phyloP scores from a whole-genome alignment of 2,329 filamentous ascomycete genomes.

The Neopestalotiopsis sp. region DNA sequence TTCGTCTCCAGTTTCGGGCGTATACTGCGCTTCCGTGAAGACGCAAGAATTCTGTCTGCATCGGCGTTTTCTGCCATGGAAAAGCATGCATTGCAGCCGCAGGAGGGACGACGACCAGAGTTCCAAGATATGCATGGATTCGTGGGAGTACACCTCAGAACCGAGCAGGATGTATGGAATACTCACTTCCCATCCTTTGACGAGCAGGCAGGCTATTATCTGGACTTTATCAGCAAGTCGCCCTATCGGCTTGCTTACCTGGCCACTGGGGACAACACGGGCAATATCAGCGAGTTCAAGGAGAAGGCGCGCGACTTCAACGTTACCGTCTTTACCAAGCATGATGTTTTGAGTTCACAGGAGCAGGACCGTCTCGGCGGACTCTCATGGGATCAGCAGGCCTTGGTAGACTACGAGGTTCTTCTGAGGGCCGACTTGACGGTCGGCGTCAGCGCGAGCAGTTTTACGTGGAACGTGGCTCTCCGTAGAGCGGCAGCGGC shows the following conservation, averaged over 20 bases:
- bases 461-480: conserved; percentile 54
- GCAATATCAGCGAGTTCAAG: conserved; percentile 42
- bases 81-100: conserved; percentile 23
- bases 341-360: conserved; percentile 44
- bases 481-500: conserved; percentile 41
- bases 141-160: conserved; percentile 43
- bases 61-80: conserved; percentile 40
- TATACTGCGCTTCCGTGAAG: conserved; percentile 41
- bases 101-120: conserved; percentile 7
- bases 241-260: conserved; percentile 45
- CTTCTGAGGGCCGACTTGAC: conserved; percentile 49
- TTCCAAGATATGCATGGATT: conserved; percentile 34
- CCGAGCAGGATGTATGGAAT: conserved; percentile 36
- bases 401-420: conserved; percentile 57
- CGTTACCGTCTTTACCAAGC: conserved; percentile 48
- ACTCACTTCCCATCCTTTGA: conserved; percentile 37
- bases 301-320: conserved; percentile 41
- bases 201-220: conserved; percentile 38
- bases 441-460: conserved; percentile 49
- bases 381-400: conserved; percentile 55
- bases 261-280: conserved; percentile 45
- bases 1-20: conserved; percentile 44
- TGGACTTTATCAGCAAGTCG: conserved; percentile 34
- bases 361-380: conserved; percentile 40
- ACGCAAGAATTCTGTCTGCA: conserved; percentile 41